Evolutionary conservation across 192 early-diverging fungal genomes (phyloP).

Genomic region (Oehlia diaphana): DNA sequence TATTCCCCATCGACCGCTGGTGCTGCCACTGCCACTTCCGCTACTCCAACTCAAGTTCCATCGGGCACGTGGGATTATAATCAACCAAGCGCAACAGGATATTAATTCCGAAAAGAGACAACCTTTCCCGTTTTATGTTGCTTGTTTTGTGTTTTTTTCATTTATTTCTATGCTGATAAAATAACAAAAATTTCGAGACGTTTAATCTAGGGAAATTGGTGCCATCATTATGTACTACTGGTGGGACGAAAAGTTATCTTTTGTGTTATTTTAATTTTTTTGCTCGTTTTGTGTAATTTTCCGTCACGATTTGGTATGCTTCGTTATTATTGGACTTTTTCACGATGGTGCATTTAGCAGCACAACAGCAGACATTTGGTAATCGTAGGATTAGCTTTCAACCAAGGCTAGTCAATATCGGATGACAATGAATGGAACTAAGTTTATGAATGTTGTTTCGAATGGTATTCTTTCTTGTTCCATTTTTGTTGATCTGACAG

Average conservation of each 20-base stretch:
- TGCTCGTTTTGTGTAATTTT: too few relatives aligned
- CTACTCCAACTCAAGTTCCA: background rate
- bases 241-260: too few relatives aligned
- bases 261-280: too few relatives aligned
- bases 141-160: background rate
- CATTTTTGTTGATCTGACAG: background rate
- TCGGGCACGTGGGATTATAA: constrained; percentile 21
- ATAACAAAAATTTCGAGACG: background rate
- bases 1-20: constrained; percentile 19
- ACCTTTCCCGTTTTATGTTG: background rate
- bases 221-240: too few relatives aligned
- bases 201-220: background rate
- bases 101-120: constrained; percentile 9
- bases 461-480: background rate
- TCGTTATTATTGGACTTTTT: too few relatives aligned
- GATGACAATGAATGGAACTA: background rate
- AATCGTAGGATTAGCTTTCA: too few relatives aligned
- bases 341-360: too few relatives aligned
- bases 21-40: background rate
- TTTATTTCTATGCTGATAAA: background rate
- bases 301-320: too few relatives aligned
- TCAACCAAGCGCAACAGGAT: constrained; percentile 27
- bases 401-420: background rate
- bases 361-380: too few relatives aligned
- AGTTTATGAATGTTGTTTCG: background rate